Evolutionary conservation across 352 stramenopile species (phyloP).

Genomic region (Phytophthora nicotianae): DNA sequence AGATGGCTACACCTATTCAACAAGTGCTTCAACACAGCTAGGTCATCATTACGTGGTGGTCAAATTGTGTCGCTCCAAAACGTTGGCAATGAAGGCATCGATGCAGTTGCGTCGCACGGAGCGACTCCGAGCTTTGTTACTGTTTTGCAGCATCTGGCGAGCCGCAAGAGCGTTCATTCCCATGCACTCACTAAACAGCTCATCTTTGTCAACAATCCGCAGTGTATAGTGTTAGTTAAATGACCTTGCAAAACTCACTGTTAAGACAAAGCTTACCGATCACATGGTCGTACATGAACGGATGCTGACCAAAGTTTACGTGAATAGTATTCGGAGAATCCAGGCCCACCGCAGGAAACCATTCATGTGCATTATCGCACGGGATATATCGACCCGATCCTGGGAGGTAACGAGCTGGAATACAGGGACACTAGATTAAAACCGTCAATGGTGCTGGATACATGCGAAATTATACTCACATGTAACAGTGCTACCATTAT

Average conservation of each 20-base stretch:
- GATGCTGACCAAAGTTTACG: conserved; percentile 82
- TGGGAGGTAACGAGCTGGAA: conserved; percentile 23
- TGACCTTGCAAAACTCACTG: not conserved
- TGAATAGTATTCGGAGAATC: conserved; percentile 71
- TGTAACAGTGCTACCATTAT: conserved; percentile 57
- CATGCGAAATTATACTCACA: conserved; percentile 27
- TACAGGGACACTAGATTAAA: not conserved
- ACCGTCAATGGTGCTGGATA: not conserved
- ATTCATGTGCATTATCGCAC: conserved; percentile 33
- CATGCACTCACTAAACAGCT: conserved; percentile 52
- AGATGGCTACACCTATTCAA: conserved; percentile 16
- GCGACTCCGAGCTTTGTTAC: conserved; percentile 14
- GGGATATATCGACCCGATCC: conserved; percentile 26
- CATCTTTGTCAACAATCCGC: conserved; percentile 30
- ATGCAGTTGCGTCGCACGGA: conserved; percentile 25
- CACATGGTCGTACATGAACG: conserved; percentile 52
- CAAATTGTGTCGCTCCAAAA: conserved; percentile 22
- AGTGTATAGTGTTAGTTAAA: not conserved
- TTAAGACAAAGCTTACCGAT: conserved; percentile 27
- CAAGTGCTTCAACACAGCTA: not conserved
- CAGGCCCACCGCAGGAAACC: conserved; percentile 81
- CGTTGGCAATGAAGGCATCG: conserved; percentile 28
- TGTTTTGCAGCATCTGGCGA: conserved; percentile 22
- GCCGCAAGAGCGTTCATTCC: conserved; percentile 13
- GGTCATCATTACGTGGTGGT: conserved; percentile 4